Evolutionary conservation across 1,139 yeast genomes (phyloP).

Genomic region (Saccharomyces hybrid): DNA sequence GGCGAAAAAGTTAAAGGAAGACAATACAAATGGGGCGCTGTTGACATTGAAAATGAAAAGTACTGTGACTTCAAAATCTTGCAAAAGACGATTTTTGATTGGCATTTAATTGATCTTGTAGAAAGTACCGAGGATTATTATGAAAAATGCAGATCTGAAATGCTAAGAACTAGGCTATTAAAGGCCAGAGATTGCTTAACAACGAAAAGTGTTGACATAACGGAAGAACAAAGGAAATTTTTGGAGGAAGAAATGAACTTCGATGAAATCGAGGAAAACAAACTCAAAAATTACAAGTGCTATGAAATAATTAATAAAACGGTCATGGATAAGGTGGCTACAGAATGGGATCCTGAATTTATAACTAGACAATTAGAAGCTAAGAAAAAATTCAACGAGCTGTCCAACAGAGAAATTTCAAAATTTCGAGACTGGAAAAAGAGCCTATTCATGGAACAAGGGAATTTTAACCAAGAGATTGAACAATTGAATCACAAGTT

Average conservation of each 20-base stretch:
- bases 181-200: constrained; percentile 29
- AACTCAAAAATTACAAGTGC: constrained; percentile 32
- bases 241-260: constrained; percentile 19
- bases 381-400: constrained; percentile 42
- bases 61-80: constrained; percentile 60
- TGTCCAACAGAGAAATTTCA: constrained; percentile 47
- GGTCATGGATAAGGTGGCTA: constrained; percentile 35
- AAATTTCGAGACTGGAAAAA: constrained; percentile 61
- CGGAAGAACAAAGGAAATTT: constrained; percentile 18
- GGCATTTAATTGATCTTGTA: constrained; percentile 11
- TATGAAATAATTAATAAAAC: constrained; percentile 37
- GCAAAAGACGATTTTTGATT: constrained; percentile 43
- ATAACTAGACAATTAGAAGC: constrained; percentile 40
- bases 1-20: constrained; percentile 52
- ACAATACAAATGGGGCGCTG: constrained; percentile 64
- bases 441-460: constrained; percentile 50
- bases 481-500: constrained; percentile 37
- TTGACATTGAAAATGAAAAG: constrained; percentile 55
- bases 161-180: constrained; percentile 37
- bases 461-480: constrained; percentile 48
- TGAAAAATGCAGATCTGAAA: constrained; percentile 43
- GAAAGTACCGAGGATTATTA: constrained; percentile 33
- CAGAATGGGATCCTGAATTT: constrained; percentile 43
- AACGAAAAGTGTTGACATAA: constrained; percentile 6
- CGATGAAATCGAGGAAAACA: constrained; percentile 28